phyloP scores from a whole-genome alignment of 495 filamentous ascomycete species.

The Penicillium nucicola region DNA sequence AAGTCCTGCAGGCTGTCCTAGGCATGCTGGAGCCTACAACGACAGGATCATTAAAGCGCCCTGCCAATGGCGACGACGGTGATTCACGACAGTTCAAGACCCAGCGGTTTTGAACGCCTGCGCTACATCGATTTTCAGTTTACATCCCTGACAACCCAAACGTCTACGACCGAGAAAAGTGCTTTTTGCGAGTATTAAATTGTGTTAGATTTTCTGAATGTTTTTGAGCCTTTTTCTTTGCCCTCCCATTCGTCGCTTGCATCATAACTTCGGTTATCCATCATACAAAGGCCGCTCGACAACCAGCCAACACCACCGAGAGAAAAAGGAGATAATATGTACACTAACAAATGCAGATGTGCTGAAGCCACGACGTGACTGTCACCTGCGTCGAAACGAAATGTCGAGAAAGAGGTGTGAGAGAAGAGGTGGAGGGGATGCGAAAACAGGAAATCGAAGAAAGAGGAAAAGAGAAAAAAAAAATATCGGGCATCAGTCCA shows the following conservation, averaged over 20 bases:
- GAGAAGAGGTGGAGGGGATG: constrained; percentile 15
- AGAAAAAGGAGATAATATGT: constrained; percentile 35
- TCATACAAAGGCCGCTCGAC: constrained; percentile 22
- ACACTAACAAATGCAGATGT: constrained; percentile 38
- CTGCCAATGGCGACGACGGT: constrained; percentile 25
- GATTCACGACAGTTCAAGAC: constrained; percentile 38
- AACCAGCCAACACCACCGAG: constrained; percentile 11
- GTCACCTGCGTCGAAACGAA: constrained; percentile 22
- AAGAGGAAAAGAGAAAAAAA: constrained; percentile 21
- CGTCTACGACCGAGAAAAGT: constrained; percentile 14
- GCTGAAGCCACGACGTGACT: constrained; percentile 18
- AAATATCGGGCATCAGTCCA: constrained; percentile 15
- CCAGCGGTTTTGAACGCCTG: constrained; percentile 29
- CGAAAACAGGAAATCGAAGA: constrained; percentile 18
- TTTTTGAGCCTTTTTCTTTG: constrained; percentile 27
- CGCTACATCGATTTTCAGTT: not conserved
- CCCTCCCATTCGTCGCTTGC: constrained; percentile 36
- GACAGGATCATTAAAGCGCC: constrained; percentile 23
- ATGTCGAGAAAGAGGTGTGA: constrained; percentile 16
- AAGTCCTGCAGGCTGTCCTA: constrained; percentile 53
- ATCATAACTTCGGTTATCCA: constrained; percentile 44
- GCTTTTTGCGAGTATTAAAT: constrained; percentile 31
- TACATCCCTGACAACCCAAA: not conserved
- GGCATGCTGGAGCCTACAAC: constrained; percentile 30
- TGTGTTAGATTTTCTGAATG: constrained; percentile 30